Base-by-base conservation (phyloP, 2,329 filamentous ascomycete genomes). In the Fusarium foetens region DNA sequence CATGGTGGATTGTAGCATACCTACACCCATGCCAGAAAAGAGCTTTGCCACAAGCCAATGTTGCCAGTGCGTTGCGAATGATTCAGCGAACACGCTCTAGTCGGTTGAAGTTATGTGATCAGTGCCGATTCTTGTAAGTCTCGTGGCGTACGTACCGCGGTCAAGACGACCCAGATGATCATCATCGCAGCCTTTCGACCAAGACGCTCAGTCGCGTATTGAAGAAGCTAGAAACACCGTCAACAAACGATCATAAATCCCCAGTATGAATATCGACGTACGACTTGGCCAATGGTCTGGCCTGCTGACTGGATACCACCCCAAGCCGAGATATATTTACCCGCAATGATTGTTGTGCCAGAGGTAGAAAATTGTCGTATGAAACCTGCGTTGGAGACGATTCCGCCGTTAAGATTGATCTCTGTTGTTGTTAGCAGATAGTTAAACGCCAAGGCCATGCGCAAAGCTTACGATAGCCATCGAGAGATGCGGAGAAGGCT, bases 401-500 rank as follows among this genome's bases (percentile, higher is more conserved):
- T 52, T 21, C 49, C 49, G 13, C 49, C 49, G 12, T 52, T 52
- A 0, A 52, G 49, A 52, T 52, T 52, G 23, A 52, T 52, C 49
- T 52, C 49, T 52, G 0, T 27, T 38, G 12, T 9, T 13, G 8
- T 52, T 52, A 52, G 48, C 23, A 16, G 1, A 52, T 2, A 38
- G 0, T 1, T 16, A 9, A 27, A 3, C 10, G 3, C 11, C 17
- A 21, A 27, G 14, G 4, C 7, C 7, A 10, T 4, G 5, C 16
- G 11, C 6, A 29, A 8, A 5, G 2, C 49, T 8, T 11, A 52
- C 49, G 33, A 14, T 52, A 52, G 1, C 33, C 49, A 38, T 52
- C 49, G 4, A 52, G 49, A n/a, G 49, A 52, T 8, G 49, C 49
- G 4, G 49, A 52, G 49, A 52, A 52, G 17, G 49, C 49, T 21